phyloP scores from a whole-genome alignment of 768 basidiomycete species.

The Podaxis rugospora region DNA sequence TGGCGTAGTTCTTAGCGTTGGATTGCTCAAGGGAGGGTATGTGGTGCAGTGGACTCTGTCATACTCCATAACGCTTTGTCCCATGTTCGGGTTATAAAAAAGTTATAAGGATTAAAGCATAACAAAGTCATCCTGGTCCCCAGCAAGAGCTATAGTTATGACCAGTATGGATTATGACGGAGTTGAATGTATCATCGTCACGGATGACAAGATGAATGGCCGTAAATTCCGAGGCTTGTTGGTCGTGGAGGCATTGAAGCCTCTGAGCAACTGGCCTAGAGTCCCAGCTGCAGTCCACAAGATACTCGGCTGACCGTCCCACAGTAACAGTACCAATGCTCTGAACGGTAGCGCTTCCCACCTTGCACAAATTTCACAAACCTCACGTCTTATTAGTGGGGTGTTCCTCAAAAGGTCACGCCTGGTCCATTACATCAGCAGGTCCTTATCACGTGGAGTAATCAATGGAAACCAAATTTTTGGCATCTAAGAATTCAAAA shows the following conservation, averaged over 20 bases:
- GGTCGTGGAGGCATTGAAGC: too few relatives aligned
- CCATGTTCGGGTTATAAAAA: too few relatives aligned
- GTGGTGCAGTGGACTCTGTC: too few relatives aligned
- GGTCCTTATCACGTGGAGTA: background rate
- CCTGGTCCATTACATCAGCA: background rate
- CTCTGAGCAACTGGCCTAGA: background rate
- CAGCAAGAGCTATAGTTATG: too few relatives aligned
- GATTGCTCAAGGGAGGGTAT: background rate
- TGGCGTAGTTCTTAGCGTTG: background rate
- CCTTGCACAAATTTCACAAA: background rate
- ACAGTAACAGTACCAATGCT: background rate
- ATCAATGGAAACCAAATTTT: background rate
- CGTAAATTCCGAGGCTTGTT: too few relatives aligned
- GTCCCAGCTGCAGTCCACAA: background rate
- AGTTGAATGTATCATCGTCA: too few relatives aligned
- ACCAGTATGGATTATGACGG: too few relatives aligned
- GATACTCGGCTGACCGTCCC: background rate
- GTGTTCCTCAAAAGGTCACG: background rate
- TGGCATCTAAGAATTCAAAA: constrained; percentile 16
- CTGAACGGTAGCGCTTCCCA: background rate
- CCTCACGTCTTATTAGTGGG: background rate
- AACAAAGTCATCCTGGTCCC: too few relatives aligned
- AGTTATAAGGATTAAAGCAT: too few relatives aligned
- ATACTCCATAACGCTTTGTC: too few relatives aligned
- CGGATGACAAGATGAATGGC: background rate